Base-by-base conservation (phyloP, 352 stramenopile genomes). In the Phytophthora melonis region DNA sequence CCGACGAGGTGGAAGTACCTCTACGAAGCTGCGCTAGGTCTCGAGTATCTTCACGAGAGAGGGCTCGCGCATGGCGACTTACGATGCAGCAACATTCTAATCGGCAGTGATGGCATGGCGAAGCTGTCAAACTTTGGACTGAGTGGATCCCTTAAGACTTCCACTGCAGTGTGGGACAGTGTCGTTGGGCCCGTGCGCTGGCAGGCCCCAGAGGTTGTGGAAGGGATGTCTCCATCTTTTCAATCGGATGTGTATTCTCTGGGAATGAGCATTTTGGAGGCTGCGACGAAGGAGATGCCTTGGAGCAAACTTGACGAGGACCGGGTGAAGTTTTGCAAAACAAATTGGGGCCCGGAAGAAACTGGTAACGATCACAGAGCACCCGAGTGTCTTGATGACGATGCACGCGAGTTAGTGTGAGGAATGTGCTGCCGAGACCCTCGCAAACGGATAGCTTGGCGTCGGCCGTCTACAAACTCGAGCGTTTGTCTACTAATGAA, bases 41-140 rank as follows among this genome's bases (percentile, higher is more conserved):
- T 74, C 1, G 19, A 43, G 19, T 68, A 59, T 36, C 54, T 74
- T 0, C 59, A 68, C 30, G 57, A 68, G 18, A 41, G 55, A 6
- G 25, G 39, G 0, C 64, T 73, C 19, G 34, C 73, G 2, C 70
- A 73, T 30, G 63, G 64, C 0, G 66, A 83, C 49, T 55, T 83
- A 18, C 76, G 76, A 8, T 63, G 72, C 16, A 72, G 72, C 52
- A 80, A 75, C 39, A 73, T 83, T 57, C 45, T 80, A 14, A 53
- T 83, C 13, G 64, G 61, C 3, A 53, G 55, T 41, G 49, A 73
- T 39, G 68, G 58, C 11, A 14, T 58, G 8, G 65, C 69, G 6
- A 78, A 78, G 53, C 68, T 83, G 7, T 50, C 72, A 11, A 71
- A 80, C 39, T 83, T 83, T 49, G 76, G 72, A 6, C 30, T 83